These are phyloP conservation scores for Geosmithia flava DNA, from an alignment of 2,329 filamentous ascomycete genomes.

Conservation along the genomic window DNA sequence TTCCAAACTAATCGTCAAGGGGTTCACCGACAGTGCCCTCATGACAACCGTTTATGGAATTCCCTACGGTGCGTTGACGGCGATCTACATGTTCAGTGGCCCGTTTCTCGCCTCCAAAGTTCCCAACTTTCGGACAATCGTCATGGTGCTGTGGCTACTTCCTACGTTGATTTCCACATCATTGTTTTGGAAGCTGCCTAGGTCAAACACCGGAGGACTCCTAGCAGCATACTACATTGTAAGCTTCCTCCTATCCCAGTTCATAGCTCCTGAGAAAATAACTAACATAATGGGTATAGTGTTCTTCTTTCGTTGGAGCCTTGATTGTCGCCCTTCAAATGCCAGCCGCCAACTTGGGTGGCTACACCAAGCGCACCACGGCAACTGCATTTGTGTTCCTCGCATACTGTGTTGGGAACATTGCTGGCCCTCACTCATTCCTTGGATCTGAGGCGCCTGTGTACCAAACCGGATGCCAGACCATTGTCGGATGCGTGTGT, in stretches of 20 bases:
- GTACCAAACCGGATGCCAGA: slow-evolving; percentile 35
- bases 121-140: slow-evolving; percentile 7
- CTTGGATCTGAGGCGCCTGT: slow-evolving; percentile 25
- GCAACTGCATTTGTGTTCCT: slow-evolving; percentile 28
- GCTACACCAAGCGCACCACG: slow-evolving; percentile 29
- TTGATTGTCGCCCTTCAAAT: slow-evolving; percentile 37
- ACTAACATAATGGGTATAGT: slow-evolving; percentile 1
- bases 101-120: slow-evolving; percentile 2
- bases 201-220: slow-evolving; percentile 12
- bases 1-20: slow-evolving; percentile 14
- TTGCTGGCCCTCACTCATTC: slow-evolving; percentile 31
- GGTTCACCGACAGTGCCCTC: slow-evolving; percentile 14
- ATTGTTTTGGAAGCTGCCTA: slow-evolving; percentile 4
- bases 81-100: slow-evolving; percentile 4
- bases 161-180: slow-evolving; percentile 2
- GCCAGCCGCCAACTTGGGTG: slow-evolving; percentile 29
- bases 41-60: slow-evolving; percentile 30
- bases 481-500: slow-evolving; percentile 30
- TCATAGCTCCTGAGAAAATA: too few species aligned
- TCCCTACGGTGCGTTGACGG: slow-evolving; percentile 4
- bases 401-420: slow-evolving; percentile 27
- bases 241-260: slow-evolving; percentile 6
- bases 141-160: slow-evolving; percentile 5
- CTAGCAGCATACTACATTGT: slow-evolving; percentile 4
- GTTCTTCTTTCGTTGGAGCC: slow-evolving; percentile 28